Evolutionary conservation across 352 stramenopile species (phyloP), one percentile per base, ranked within the genome.

Genomic region (Phytophthora fragariaefolia): DNA sequence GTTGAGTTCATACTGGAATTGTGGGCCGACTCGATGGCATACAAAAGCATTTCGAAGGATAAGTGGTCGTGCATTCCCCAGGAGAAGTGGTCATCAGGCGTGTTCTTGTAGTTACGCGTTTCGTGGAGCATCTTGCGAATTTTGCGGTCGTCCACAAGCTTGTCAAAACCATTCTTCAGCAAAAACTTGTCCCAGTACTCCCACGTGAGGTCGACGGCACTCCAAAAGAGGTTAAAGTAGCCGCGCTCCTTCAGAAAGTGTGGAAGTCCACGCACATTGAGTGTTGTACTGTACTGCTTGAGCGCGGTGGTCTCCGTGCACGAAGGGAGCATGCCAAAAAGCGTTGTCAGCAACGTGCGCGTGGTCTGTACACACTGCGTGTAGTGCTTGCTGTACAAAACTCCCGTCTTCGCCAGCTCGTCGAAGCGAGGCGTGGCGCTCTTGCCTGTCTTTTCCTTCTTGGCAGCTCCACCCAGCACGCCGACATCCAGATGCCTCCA

Each of bases 191-290:
- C 77, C 82, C 82, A 89, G 56, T 89, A 83, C 51, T 91, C 84
- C 76, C 80, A 89, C 27, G 74, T 77, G 18, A 89, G 57, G 30
- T 90, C 76, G 23, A 87, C 80, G 1, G 82, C 84, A 53, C 79
- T 84, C 80, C 80, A 92, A 61, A 91, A 91, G 52, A 91, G 66
- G 54, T 89, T 91, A 34, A 80, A 88, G 55, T 92, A 90, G 10
- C 80, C 82, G 6, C 75, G 73, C n/a, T 80, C 23, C 55, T 92
- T 90, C 23, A 92, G 50, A 54, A 89, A 91, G 28, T 92, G 82
- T 10, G 82, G 82, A 2, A 92, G 42, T 0, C 83, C 83, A 27
- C 71, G 81, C 6, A 88, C 64, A 2, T 77, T 82, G 17, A 89
- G 60, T 27, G 70, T 77, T 3, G 81, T 87, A 12, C 76, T 79